A percentile compares a stretch with the other conserved stretches of the same genome.
phyloP scores from a whole-genome alignment of 768 basidiomycete genomes.

The Leccinum broughii region DNA sequence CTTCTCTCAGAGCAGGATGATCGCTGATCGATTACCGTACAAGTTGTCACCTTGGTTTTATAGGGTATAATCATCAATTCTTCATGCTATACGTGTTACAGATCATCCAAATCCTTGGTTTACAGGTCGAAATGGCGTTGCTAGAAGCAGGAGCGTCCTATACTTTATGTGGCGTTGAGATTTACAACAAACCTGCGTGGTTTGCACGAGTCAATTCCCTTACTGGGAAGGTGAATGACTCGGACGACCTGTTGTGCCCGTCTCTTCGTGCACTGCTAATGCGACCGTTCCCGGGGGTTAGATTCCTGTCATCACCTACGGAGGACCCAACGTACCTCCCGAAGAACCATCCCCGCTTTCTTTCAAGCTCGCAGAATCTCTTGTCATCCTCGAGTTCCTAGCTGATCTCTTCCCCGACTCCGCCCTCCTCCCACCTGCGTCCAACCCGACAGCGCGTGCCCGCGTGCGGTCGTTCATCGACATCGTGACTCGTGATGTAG shows the following conservation, averaged over 20 bases:
- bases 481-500: background rate
- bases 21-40: background rate
- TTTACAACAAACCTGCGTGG: conserved; percentile 67
- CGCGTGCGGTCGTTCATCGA: background rate
- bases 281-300: background rate
- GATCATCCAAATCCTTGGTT: background rate
- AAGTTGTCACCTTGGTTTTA: conserved; percentile 59
- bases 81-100: background rate
- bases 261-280: too few species aligned
- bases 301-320: background rate
- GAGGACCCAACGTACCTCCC: background rate
- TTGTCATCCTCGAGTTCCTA: background rate
- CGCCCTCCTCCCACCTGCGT: background rate
- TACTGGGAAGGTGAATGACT: conserved; percentile 48
- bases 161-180: conserved; percentile 54
- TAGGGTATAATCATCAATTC: conserved; percentile 36
- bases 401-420: background rate
- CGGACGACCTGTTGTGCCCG: too few species aligned
- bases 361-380: background rate
- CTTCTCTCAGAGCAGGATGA: background rate
- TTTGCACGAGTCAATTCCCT: conserved; percentile 63
- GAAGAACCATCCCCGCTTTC: background rate
- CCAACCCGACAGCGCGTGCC: background rate
- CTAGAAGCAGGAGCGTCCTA: conserved; percentile 51
- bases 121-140: conserved; percentile 57